Percentiles rank a stretch among this genome's conserved stretches.
These are phyloP conservation scores for Termitomyces sp. DNA, from an alignment of 768 basidiomycete species.

Conservation along the genomic window DNA sequence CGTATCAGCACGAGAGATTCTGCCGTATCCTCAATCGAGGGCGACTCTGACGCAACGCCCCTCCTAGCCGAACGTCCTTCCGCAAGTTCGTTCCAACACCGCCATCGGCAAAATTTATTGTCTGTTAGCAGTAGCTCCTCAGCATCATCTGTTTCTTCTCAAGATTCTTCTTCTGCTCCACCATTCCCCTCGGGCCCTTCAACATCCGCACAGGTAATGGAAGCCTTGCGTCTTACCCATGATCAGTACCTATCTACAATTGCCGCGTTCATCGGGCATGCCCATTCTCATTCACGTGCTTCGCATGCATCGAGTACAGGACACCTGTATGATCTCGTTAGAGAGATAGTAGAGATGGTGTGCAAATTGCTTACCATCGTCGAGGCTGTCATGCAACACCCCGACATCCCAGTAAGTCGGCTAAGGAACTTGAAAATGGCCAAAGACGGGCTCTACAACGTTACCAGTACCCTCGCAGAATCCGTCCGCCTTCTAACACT, in stretches of 20 bases:
- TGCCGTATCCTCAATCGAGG: conserved; percentile 18
- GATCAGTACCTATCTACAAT: conserved; percentile 90
- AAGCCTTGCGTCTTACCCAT: conserved; percentile 76
- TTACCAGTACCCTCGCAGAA: conserved; percentile 83
- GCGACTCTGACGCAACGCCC: conserved; percentile 30
- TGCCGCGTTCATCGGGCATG: conserved; percentile 96
- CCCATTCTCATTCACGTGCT: conserved; percentile 84
- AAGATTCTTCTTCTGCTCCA: conserved; percentile 46
- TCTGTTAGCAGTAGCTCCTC: conserved; percentile 72
- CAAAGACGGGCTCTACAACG: conserved; percentile 78
- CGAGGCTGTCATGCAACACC: conserved; percentile 79
- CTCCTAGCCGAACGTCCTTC: conserved; percentile 26
- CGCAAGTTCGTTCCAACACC: conserved; percentile 21
- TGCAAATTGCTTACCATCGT: conserved; percentile 88
- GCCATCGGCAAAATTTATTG: conserved; percentile 36
- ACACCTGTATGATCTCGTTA: conserved; percentile 91
- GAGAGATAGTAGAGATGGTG: conserved; percentile 90
- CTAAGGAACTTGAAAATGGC: conserved; percentile 59
- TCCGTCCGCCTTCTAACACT: conserved; percentile 74
- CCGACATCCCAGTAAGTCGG: conserved; percentile 60
- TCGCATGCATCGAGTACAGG: conserved; percentile 93
- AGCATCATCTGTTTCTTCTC: conserved; percentile 58
- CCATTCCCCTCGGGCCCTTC: conserved; percentile 73
- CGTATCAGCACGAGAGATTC: conserved; percentile 40
- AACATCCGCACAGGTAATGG: conserved; percentile 61